Base-by-base conservation (phyloP, 163 green algal species). In the Coccomyxa subellipsoidea region DNA sequence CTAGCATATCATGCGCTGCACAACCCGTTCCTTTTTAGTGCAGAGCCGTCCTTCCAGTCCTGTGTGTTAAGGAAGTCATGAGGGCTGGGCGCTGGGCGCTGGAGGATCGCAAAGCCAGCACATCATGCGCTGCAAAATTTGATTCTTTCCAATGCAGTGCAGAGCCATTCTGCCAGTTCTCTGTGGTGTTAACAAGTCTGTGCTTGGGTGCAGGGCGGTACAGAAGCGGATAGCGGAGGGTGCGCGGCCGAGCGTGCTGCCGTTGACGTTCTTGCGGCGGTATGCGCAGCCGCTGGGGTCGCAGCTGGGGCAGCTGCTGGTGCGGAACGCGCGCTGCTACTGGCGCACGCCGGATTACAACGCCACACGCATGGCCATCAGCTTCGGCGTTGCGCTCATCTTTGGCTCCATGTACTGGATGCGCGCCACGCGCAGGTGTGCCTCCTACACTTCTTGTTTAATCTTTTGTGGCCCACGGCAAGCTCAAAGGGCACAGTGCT, bases 341-440 rank as follows among this genome's bases (percentile, higher is more conserved):
- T 87, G 84, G 84, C 76, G 84, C 69, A 81, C 53, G 18, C 69
- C 81, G 18, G 53, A 78, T 4, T 88, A 88, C 81, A 88, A 84
- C 34, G 75, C 59, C 38, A 76, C 77, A 12, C 79, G 84, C 35
- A 80, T 85, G 54, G 54, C 76, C 38, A 77, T 88, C 31, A 84
- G 80, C 0, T 10, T 84, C 8, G 38, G 54, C 69, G 79, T 88
- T 35, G 84, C 39, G 4, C 54, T 88, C n/a, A 27, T 85, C 25
- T 85, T 88, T 53, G 80, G 76, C 21, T 78, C 53, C n/a, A 80
- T 87, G n/a, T 87, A 78, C 75, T 87, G 83, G 83, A 81, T 72
- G 37, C 79, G 66, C 21, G 82, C 38, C 9, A 21, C 40, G 54
- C 78, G 78, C 47, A 69, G 54, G 82, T 85, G 69, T 25, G 36